Conservation (phyloP, 2,329 filamentous ascomycete species). For the Seiridium cupressi region DNA sequence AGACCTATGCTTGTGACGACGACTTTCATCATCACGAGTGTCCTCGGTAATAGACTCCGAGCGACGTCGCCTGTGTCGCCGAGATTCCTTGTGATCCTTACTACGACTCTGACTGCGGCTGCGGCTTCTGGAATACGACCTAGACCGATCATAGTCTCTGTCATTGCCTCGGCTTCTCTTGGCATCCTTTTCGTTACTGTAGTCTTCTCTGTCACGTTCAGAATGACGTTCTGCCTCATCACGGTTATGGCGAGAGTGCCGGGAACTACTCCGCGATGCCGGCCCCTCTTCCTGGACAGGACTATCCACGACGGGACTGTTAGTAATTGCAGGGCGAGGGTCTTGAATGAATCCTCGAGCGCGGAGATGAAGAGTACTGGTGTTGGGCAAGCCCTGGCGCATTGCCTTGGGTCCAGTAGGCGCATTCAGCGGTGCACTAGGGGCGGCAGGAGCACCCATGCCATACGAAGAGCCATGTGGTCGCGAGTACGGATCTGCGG, state of each 20-base stretch:
- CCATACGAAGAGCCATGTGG: constrained; percentile 22
- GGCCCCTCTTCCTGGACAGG: constrained; percentile 27
- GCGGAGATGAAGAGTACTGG: constrained; percentile 66
- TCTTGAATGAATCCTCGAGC: constrained; percentile 48
- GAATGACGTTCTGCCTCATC: constrained; percentile 33
- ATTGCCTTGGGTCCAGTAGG: constrained; percentile 94
- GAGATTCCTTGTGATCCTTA: constrained; percentile 44
- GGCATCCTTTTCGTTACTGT: constrained; percentile 19
- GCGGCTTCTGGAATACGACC: constrained; percentile 29
- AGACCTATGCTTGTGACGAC: constrained; percentile 50
- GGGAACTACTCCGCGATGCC: constrained; percentile 49
- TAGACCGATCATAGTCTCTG: constrained; percentile 26
- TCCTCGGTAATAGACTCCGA: constrained; percentile 47
- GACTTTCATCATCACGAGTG: constrained; percentile 48
- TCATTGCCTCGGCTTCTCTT: constrained; percentile 22
- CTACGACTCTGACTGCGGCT: constrained; percentile 37
- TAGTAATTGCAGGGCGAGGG: constrained; percentile 27
- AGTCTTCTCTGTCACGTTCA: constrained; percentile 30
- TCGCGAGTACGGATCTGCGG: constrained; percentile 26
- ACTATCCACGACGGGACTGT: constrained; percentile 27
- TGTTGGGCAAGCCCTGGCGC: constrained; percentile 84
- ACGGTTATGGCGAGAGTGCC: constrained; percentile 38
- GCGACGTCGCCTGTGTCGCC: constrained; percentile 52
- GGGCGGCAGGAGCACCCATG: constrained; percentile 19
- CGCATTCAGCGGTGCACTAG: constrained; percentile 63